phyloP scores from a whole-genome alignment of 176 grass and related monocot species.

The Canna indica region DNA sequence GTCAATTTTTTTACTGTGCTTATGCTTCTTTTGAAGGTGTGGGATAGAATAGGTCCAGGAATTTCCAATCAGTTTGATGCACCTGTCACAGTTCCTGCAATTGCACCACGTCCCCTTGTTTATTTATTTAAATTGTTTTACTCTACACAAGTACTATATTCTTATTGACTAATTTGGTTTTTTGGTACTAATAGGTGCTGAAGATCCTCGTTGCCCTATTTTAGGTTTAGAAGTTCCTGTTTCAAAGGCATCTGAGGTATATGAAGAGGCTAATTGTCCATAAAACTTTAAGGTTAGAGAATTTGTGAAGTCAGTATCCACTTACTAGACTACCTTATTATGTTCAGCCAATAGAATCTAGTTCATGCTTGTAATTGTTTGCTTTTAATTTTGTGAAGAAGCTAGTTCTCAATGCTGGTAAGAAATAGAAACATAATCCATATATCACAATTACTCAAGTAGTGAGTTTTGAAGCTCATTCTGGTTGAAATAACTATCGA shows the following conservation, averaged over 20 bases:
- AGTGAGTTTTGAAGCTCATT: no score
- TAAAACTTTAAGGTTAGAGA: slow-evolving; percentile 21
- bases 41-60: slow-evolving; percentile 85
- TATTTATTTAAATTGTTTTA: not conserved
- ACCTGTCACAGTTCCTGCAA: slow-evolving; percentile 45
- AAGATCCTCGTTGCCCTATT: slow-evolving; percentile 71
- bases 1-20: not conserved
- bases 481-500: no score
- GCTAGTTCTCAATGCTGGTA: no score
- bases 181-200: slow-evolving; percentile 34
- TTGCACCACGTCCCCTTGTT: slow-evolving; percentile 36
- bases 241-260: slow-evolving; percentile 35
- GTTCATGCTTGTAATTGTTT: no score
- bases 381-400: no score
- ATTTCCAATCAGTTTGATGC: slow-evolving; percentile 60
- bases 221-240: slow-evolving; percentile 37
- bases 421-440: no score
- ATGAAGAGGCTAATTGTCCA: slow-evolving; percentile 13
- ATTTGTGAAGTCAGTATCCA: not conserved
- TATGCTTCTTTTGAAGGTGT: slow-evolving; percentile 45
- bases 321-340: not conserved
- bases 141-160: not conserved
- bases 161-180: not conserved
- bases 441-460: no score
- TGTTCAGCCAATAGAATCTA: not conserved